phyloP scores from a whole-genome alignment of 73 alveolate genomes.

The Tetrahymena malaccensis region DNA sequence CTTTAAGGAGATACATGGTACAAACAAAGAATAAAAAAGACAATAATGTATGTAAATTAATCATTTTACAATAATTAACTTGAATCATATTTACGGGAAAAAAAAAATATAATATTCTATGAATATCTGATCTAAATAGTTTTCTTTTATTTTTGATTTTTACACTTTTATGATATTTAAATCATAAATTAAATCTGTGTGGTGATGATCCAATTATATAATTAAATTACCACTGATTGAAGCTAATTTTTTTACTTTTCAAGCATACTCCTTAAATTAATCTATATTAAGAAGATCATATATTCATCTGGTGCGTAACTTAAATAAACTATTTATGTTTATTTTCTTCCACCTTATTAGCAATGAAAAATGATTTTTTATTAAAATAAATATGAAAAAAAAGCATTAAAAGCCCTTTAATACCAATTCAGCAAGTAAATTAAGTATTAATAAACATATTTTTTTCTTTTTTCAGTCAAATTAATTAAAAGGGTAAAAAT shows the following conservation, averaged over 20 bases:
- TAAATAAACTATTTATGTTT: no score
- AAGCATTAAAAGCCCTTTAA: no score
- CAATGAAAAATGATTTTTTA: no score
- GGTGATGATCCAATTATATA: neutral
- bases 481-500: neutral
- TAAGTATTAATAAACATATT: no score
- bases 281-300: neutral
- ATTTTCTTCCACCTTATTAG: no score
- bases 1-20: no score
- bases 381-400: no score
- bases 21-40: no score
- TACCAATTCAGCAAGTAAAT: no score
- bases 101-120: neutral
- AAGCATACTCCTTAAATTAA: neutral
- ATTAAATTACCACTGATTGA: neutral
- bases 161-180: neutral
- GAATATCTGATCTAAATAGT: neutral
- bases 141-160: neutral
- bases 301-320: neutral
- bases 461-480: neutral
- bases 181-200: neutral
- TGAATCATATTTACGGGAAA: neutral
- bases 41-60: neutral
- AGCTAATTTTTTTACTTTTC: neutral
- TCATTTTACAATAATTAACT: neutral